Percentiles rank a stretch among this genome's conserved stretches.
These are phyloP conservation scores for Grigorovia yakushimaensis DNA, from an alignment of 805 yeast species.

Conservation along the genomic window DNA sequence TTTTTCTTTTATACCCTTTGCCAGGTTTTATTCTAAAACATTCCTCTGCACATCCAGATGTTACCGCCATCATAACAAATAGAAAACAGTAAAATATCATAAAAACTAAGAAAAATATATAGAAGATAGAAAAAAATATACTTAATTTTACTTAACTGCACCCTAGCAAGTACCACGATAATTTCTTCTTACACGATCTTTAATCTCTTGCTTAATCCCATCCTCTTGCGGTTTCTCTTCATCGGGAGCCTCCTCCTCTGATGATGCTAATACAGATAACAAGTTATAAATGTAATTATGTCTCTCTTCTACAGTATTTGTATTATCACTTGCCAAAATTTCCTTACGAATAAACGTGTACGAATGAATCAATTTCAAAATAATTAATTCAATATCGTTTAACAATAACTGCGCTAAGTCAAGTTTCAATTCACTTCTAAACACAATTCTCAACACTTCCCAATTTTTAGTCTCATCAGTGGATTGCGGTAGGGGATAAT, in stretches of 20 bases:
- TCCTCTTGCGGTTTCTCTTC: constrained; percentile 6
- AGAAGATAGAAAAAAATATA: neutral
- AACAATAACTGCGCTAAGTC: constrained; percentile 29
- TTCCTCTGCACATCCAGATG: no score
- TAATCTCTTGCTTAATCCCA: constrained; percentile 3
- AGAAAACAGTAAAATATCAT: neutral
- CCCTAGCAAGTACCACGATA: constrained; percentile 28
- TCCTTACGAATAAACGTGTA: constrained; percentile 9
- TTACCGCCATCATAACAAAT: no score
- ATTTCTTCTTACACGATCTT: constrained; percentile 13
- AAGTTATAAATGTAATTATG: constrained; percentile 15
- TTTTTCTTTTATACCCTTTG: no score
- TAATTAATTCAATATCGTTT: constrained; percentile 15
- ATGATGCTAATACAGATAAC: constrained; percentile 19
- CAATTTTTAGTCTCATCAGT: constrained; percentile 36
- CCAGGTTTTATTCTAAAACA: no score
- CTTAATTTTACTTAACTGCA: no score
- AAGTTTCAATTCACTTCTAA: constrained; percentile 53
- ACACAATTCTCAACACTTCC: constrained; percentile 80
- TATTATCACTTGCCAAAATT: constrained; percentile 2
- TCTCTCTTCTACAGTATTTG: constrained; percentile 5
- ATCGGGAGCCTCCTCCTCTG: constrained; percentile 7
- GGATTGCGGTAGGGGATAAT: constrained; percentile 66
- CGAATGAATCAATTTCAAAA: constrained; percentile 13
- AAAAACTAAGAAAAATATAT: no score